Percentiles rank a stretch among this genome's conserved stretches.
These are phyloP conservation scores for Russula brevipes DNA, from an alignment of 768 basidiomycete genomes.

Conservation along the genomic window DNA sequence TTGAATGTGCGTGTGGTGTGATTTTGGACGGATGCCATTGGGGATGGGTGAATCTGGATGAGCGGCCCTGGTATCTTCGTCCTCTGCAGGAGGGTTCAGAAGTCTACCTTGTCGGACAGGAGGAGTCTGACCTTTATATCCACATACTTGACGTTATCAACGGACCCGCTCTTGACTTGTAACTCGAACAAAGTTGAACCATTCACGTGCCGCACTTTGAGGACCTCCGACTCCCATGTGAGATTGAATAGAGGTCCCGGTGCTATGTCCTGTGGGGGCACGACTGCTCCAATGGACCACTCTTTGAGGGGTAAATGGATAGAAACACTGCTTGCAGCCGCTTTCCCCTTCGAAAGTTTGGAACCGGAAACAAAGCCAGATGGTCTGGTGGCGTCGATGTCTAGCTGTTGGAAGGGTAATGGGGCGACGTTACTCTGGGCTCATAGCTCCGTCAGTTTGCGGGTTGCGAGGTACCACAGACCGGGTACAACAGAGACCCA, in stretches of 20 bases:
- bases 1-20: background rate
- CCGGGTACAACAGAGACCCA: background rate
- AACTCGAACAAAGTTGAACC: conserved; percentile 9
- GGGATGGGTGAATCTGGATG: conserved; percentile 6
- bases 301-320: conserved; percentile 7
- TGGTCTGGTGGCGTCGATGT: conserved; percentile 1
- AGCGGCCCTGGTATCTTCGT: background rate
- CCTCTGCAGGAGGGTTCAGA: background rate
- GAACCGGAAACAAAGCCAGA: conserved; percentile 7
- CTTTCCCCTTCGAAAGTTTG: background rate
- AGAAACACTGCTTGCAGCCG: background rate
- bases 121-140: conserved; percentile 3
- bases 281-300: conserved; percentile 9
- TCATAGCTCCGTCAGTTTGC: background rate
- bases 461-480: background rate
- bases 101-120: background rate
- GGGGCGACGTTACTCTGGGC: background rate
- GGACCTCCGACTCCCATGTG: background rate
- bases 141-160: background rate
- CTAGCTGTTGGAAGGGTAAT: background rate
- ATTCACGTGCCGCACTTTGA: conserved; percentile 3
- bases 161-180: background rate
- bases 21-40: background rate
- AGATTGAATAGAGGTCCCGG: background rate
- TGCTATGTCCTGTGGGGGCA: background rate